Evolutionary conservation across 805 yeast species (phyloP).

Genomic region (Candida rishiriensis): DNA sequence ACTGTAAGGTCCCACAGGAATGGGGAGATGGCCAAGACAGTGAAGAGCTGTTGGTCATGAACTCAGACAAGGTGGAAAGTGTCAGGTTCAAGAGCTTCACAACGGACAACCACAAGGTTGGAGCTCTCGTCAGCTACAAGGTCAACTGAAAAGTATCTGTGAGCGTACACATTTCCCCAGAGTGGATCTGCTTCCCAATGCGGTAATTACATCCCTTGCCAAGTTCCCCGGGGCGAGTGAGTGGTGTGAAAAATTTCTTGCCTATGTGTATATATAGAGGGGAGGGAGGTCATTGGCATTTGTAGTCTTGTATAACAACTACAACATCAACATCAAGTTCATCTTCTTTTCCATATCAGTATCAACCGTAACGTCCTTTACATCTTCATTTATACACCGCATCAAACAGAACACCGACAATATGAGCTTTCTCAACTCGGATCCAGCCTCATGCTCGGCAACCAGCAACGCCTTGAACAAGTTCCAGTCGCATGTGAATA

Average conservation of each 20-base stretch:
- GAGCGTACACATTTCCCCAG: not conserved
- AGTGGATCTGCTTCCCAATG: not conserved
- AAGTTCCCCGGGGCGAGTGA: too few species aligned
- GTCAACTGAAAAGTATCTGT: not conserved
- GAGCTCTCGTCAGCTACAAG: constrained; percentile 64
- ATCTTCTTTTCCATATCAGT: not conserved
- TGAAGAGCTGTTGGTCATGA: constrained; percentile 24
- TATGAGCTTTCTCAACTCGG: constrained; percentile 13
- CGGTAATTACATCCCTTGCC: not conserved
- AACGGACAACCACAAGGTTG: constrained; percentile 66
- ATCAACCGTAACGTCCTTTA: too few species aligned
- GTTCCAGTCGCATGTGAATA: constrained; percentile 36
- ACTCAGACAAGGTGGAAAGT: constrained; percentile 45
- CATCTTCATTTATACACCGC: not conserved
- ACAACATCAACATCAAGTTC: not conserved
- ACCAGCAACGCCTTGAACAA: constrained; percentile 41
- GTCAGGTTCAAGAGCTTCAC: constrained; percentile 67
- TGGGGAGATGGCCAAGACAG: constrained; percentile 76
- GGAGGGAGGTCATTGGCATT: too few species aligned
- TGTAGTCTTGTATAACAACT: too few species aligned
- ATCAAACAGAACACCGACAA: not conserved
- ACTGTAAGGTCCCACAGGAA: constrained; percentile 64
- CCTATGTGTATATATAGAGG: too few species aligned
- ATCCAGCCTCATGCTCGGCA: constrained; percentile 36
- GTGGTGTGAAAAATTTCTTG: not conserved